Evolutionary conservation across 2,329 filamentous ascomycete species (phyloP).

Genomic region (Venturia aucupariae): DNA sequence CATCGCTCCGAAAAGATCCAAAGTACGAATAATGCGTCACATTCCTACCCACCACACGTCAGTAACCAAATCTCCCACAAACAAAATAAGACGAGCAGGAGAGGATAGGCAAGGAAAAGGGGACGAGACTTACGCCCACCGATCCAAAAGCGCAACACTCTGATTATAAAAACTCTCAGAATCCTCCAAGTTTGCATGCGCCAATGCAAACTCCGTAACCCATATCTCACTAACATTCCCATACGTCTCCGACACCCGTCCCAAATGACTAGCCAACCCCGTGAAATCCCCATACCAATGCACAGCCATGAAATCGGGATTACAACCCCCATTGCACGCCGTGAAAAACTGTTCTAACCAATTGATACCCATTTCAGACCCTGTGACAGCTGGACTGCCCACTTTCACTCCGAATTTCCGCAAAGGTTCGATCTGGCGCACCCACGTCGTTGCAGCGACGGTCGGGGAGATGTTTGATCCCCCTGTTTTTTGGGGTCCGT

Average conservation of each 20-base stretch:
- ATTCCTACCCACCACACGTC: constrained; percentile 29
- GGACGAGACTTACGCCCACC: constrained; percentile 35
- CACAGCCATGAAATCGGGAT: constrained; percentile 41
- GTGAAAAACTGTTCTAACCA: constrained; percentile 62
- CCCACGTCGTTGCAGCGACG: constrained; percentile 59
- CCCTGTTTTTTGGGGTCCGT: constrained; percentile 46
- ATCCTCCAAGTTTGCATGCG: constrained; percentile 43
- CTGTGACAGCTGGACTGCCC: constrained; percentile 63
- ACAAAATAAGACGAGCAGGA: neutral
- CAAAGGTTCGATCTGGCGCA: constrained; percentile 61
- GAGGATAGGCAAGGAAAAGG: neutral
- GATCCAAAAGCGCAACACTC: constrained; percentile 58
- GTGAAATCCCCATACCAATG: constrained; percentile 57
- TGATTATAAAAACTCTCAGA: constrained; percentile 62
- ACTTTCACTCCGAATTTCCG: constrained; percentile 53
- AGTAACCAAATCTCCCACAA: neutral
- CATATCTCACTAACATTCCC: constrained; percentile 50
- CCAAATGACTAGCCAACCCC: constrained; percentile 57
- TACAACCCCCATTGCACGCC: constrained; percentile 42
- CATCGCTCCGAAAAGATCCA: constrained; percentile 59
- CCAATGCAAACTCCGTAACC: constrained; percentile 68
- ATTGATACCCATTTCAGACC: constrained; percentile 46
- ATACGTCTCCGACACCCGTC: constrained; percentile 44
- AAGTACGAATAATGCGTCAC: constrained; percentile 67
- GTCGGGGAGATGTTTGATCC: constrained; percentile 54